Evolutionary conservation across 371 early-diverging fungal genomes (phyloP), one percentile per base, ranked within the genome.

Genomic region (Dinochytrium kinnereticum): DNA sequence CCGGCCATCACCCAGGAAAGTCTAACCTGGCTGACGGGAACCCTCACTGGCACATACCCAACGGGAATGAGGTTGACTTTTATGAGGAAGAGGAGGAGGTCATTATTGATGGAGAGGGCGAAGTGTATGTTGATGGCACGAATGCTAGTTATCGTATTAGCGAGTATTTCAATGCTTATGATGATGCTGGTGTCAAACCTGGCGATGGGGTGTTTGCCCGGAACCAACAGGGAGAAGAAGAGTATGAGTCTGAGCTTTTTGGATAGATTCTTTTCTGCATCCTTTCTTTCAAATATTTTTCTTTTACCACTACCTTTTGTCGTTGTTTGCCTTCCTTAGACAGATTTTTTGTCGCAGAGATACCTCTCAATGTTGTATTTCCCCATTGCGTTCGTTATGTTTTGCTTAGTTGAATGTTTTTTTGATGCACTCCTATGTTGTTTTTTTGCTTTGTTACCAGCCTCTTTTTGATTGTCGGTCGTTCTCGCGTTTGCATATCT

Each of bases 171-270:
- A 13, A 61, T 61, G 55, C 55, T 5, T 61, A 61, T 34, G 61
- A 61, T 37, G 61, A 61, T 37, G 61, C 37, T 33, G 61, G 61
- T 34, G 61, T 61, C 34, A 61, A 61, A 24, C 61, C 61, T 13
- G 17, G 34, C 15, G 61, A 61, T 37, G 61, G 61, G 17, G 61
- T 61, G 3, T 61, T 61, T 24, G 36, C 61, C 5, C 30, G 26
- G 37, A 15, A 7, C 10, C 36, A 61, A 24, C 61, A 61, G 26
- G 61, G 61, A 5, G 61, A 61, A 26, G 61, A 31, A 37, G 61
- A 61, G 61, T 61, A 61, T 37, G 61, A 61, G 34, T 17, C 61
- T 3, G 61, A 61, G 36, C 61, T 61, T 15, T 61, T 61, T 61
- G 61, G 61, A 61, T 61, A 61, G 36, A 28, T 28, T 13, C 28